Evolutionary conservation across 257 asterid species (phyloP), one percentile per base, ranked within the genome.

Genomic region (Hygrophila difformis): DNA sequence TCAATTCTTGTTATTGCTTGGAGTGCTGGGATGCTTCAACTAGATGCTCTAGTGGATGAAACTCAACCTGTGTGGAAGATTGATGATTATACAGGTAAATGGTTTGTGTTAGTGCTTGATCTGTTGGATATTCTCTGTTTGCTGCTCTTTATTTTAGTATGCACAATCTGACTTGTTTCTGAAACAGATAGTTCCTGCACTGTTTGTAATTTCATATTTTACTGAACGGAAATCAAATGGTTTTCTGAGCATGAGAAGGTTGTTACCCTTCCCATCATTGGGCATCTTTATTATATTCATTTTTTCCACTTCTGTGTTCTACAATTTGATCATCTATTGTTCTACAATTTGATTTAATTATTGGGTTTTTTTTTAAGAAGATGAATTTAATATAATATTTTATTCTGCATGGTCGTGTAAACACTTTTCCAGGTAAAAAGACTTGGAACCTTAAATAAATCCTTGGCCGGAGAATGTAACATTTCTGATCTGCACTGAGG

Each of bases 161-260:
- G 41, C 54, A 55, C 20, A 46, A 56, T 56, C 68, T 79, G 50
- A 81, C 75, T 21, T 49, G 29, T 45, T 44, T 46, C 18, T 58
- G 47, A 39, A 64, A 74, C 89, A 89, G 98, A 86, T 89, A 67
- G 98, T 96, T 12, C 85, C 98, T 9, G 96, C 98, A 33, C 59
- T 89, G 59, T 89, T 89, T 66, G 98, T 93, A 31, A 89, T 79
- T 82, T 89, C 98, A 1, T 96, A 96, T 49, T 89, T 89, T 73
- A 82, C 84, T 40, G 98, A 89, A 61, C 94, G 96, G 65, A 89
- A 75, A 57, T 94, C 94, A 49, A 89, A 82, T 48, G 96, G 94
- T 61, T 79, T 63, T 67, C 92, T 89, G 58, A 86, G 98, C 84
- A 89, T 77, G 94, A 72, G 96, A 89, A 89, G 98, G 98, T 83